Percentiles rank a stretch among this genome's conserved stretches.
These are phyloP conservation scores for Hypoxylon rickii DNA, from an alignment of 495 filamentous ascomycete species.

Conservation along the genomic window DNA sequence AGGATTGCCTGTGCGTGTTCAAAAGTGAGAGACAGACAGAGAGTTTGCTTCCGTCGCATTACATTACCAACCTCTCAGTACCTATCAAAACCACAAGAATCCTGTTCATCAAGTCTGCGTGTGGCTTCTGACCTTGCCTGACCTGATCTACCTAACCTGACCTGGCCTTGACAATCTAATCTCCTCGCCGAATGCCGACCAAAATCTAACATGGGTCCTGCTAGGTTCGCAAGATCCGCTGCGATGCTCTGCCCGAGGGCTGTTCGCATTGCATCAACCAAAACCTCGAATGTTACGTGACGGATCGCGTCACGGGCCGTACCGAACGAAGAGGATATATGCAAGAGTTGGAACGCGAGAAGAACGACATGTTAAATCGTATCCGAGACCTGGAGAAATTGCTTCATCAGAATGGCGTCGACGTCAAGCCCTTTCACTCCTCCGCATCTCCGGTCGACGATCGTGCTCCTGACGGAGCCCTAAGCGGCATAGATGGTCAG, in stretches of 20 bases:
- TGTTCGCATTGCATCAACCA: conserved; percentile 76
- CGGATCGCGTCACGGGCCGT: conserved; percentile 84
- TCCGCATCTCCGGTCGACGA: conserved; percentile 38
- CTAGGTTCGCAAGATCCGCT: conserved; percentile 82
- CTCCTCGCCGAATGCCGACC: neutral
- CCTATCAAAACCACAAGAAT: neutral
- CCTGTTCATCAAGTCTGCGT: no score
- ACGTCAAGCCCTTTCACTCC: conserved; percentile 44
- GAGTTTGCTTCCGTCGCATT: conserved; percentile 3
- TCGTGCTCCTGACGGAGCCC: conserved; percentile 31
- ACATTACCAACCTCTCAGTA: neutral
- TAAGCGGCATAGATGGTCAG: conserved; percentile 37
- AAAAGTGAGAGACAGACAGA: neutral
- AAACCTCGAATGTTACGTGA: conserved; percentile 75
- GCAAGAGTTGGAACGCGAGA: conserved; percentile 64
- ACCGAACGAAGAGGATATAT: conserved; percentile 77
- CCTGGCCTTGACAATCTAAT: neutral
- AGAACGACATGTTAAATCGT: conserved; percentile 54
- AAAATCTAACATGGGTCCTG: conserved; percentile 26
- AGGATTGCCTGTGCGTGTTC: neutral
- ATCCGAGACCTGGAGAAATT: conserved; percentile 57
- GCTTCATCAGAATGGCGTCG: conserved; percentile 44
- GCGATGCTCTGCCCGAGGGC: conserved; percentile 72
- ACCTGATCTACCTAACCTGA: neutral
- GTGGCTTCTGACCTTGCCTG: neutral